Base-by-base conservation (phyloP, 2,329 filamentous ascomycete genomes). In the Colletotrichum tofieldiae region DNA sequence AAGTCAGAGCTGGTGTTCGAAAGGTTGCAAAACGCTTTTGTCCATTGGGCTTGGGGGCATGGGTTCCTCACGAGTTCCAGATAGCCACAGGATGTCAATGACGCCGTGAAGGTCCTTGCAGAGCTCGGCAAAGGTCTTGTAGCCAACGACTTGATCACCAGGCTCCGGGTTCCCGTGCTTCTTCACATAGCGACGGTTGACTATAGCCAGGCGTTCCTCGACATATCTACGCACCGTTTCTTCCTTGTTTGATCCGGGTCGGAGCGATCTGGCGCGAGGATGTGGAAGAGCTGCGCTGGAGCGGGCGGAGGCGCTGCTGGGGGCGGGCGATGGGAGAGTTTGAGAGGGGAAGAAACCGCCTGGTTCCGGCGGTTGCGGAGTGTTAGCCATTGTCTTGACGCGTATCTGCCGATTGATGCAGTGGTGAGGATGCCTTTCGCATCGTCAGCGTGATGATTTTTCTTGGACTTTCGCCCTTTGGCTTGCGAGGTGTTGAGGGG, bases 31-130 rank as follows among this genome's bases (percentile, higher is more conserved):
- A 35, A 58, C 54, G 12, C 32, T 23, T 39, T 23, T 41, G 37
- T 23, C 35, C 39, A 26, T 32, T 41, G 8, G 29, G 23, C 16
- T 16, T 59, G 37, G 18, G 39, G 8, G 12, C 20, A 6, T 26
- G n/a, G 41, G 49, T 26, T 20, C 23, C 93, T 80, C 86, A 95
- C 94, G 94, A 29, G 95, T 98, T 12, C 93, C 94, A 39, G 92
- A 94, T 29, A 94, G 88, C 96, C 96, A 98, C 6, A 98, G 83
- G 9, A 97, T 88, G 80, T 97, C 93, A 20, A 97, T 83, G 16
- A 98, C 80, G 7, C 87, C 86, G 67, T 95, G 93, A 0, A 97
- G 81, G 77, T 98, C 94, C 68, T 85, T 89, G 65, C 90, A 94
- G 5, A 94, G 88, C 77, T 95, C 92, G 61, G 84, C 86, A 79